Conservation (phyloP, 208 protist genomes). For the Acanthamoeba culbertsoni region DNA sequence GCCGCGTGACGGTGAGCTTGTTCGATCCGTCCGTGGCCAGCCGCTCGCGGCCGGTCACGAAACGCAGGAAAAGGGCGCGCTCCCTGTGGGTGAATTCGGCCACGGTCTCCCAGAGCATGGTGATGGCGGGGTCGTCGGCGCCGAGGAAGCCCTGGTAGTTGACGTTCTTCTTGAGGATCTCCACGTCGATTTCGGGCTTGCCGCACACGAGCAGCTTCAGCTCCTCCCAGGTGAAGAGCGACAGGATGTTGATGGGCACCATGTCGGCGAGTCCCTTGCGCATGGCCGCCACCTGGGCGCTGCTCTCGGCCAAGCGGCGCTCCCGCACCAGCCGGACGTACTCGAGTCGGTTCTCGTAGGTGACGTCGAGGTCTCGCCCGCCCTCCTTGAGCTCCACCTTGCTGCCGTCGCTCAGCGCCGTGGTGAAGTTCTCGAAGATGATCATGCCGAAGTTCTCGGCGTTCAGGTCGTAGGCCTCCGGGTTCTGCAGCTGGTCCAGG, state of each 20-base stretch:
- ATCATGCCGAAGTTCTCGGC: background rate
- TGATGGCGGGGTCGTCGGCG: background rate
- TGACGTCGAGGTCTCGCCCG: background rate
- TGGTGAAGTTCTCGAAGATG: background rate
- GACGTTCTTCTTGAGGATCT: constrained; percentile 61
- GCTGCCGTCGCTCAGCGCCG: background rate
- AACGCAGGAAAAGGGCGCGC: constrained; percentile 58
- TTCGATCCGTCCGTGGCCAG: background rate
- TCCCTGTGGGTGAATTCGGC: constrained; percentile 13
- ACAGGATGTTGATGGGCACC: constrained; percentile 62
- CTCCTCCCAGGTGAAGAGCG: constrained; percentile 69
- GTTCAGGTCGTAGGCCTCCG: background rate
- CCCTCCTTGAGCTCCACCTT: background rate
- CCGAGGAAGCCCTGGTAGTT: constrained; percentile 55
- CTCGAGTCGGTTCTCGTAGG: constrained; percentile 13
- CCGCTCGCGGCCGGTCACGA: constrained; percentile 32
- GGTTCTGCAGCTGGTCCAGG: background rate
- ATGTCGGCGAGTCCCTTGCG: constrained; percentile 63
- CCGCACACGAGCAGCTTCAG: constrained; percentile 74
- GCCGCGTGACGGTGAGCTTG: background rate
- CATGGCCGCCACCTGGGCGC: constrained; percentile 45
- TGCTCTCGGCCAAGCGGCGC: constrained; percentile 27
- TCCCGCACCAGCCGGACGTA: constrained; percentile 14
- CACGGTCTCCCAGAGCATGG: background rate
- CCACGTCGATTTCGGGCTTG: constrained; percentile 64